Conservation (phyloP, 2,329 filamentous ascomycete genomes). For the Fusarium citri region DNA sequence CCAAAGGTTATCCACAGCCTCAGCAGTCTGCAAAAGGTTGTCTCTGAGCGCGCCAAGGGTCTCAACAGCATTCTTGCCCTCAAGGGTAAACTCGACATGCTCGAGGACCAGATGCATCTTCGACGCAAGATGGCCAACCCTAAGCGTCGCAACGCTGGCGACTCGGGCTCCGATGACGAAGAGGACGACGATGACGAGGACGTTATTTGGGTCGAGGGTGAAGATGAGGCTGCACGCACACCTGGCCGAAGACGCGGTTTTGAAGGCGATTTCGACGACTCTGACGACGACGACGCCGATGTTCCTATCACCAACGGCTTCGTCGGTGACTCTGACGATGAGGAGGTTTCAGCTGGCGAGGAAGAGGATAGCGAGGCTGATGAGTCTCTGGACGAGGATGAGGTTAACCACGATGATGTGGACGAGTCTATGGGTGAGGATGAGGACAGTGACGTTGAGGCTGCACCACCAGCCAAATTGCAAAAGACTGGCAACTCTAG, state of each 20-base stretch:
- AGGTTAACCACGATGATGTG: constrained; percentile 69
- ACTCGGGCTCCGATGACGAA: constrained; percentile 59
- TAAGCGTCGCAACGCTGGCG: constrained; percentile 58
- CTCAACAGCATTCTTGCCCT: constrained; percentile 85
- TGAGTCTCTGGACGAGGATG: constrained; percentile 67
- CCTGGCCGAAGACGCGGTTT: constrained; percentile 51
- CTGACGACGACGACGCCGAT: constrained; percentile 64
- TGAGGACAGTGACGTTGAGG: constrained; percentile 63
- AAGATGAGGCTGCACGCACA: constrained; percentile 75
- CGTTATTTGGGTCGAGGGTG: constrained; percentile 88
- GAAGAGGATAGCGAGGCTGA: constrained; percentile 58
- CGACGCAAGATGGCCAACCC: constrained; percentile 68
- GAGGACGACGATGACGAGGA: constrained; percentile 66
- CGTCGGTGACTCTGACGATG: constrained; percentile 70
- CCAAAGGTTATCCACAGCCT: constrained; percentile 85
- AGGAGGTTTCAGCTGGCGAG: constrained; percentile 60
- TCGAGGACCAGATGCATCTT: constrained; percentile 88
- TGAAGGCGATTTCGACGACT: constrained; percentile 57
- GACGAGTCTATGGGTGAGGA: constrained; percentile 67
- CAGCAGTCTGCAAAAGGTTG: constrained; percentile 82
- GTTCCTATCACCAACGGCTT: constrained; percentile 66
- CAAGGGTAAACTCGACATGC: constrained; percentile 95
- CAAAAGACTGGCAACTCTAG: constrained; percentile 41
- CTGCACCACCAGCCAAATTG: constrained; percentile 60
- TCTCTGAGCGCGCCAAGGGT: constrained; percentile 86